Evolutionary conservation across 257 asterid genomes (phyloP).

Genomic region (Gentiana dahurica): DNA sequence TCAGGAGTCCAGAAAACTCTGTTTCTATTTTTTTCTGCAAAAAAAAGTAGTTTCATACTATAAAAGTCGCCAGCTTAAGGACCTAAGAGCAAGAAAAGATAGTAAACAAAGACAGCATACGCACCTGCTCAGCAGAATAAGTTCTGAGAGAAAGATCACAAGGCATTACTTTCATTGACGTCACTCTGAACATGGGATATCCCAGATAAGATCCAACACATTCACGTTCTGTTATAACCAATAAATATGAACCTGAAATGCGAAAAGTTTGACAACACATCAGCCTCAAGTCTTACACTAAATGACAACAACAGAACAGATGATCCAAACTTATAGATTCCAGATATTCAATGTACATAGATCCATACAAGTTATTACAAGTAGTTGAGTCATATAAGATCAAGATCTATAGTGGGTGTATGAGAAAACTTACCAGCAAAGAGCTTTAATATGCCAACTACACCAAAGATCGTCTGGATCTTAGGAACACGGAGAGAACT

Average conservation of each 20-base stretch:
- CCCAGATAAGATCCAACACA: constrained; percentile 70
- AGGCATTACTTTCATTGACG: constrained; percentile 69
- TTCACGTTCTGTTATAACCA: constrained; percentile 71
- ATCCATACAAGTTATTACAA: no score
- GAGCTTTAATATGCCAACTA: constrained; percentile 74
- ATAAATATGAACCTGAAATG: constrained; percentile 64
- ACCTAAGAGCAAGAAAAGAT: constrained; percentile 12
- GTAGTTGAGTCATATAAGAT: background rate
- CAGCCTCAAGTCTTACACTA: constrained; percentile 2
- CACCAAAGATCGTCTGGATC: constrained; percentile 62
- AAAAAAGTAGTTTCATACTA: constrained; percentile 13
- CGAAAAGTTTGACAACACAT: background rate
- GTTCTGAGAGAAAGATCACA: constrained; percentile 65
- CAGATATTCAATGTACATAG: background rate
- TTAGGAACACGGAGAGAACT: constrained; percentile 53
- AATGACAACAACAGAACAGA: constrained; percentile 4
- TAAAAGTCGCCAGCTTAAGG: constrained; percentile 10
- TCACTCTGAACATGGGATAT: constrained; percentile 67
- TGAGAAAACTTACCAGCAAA: constrained; percentile 43
- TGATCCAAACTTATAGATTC: background rate
- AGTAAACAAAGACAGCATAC: constrained; percentile 3
- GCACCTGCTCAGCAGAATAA: constrained; percentile 68
- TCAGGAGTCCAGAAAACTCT: constrained; percentile 58
- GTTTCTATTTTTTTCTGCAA: constrained; percentile 72
- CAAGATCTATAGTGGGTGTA: constrained; percentile 14